Conservation (phyloP, 768 basidiomycete species). For the Dictyophora rubrovolvata region DNA sequence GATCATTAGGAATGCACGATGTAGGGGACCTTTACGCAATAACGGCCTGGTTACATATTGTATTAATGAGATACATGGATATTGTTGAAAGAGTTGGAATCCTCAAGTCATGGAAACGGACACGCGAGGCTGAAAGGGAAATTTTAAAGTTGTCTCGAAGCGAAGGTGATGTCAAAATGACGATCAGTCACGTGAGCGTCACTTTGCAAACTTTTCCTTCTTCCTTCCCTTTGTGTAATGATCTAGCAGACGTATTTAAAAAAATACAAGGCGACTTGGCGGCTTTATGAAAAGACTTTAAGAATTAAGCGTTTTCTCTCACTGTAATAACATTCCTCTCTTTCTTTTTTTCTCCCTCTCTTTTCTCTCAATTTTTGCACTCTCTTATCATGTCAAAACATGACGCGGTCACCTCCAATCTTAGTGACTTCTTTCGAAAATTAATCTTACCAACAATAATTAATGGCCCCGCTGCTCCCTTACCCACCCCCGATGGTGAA, state of each 20-base stretch:
- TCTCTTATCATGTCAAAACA: not conserved
- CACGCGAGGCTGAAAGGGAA: not conserved
- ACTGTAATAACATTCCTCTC: not conserved
- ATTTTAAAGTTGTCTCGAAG: not conserved
- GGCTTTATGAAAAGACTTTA: too few relatives aligned
- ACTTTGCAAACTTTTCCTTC: too few relatives aligned
- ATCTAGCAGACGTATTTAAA: too few relatives aligned
- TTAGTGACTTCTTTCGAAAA: not conserved
- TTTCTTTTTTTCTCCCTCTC: not conserved
- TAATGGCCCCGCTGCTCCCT: not conserved
- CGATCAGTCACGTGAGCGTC: not conserved
- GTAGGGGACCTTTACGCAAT: too few relatives aligned
- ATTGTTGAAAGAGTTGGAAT: too few relatives aligned
- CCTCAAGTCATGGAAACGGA: not conserved
- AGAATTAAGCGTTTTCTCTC: not conserved
- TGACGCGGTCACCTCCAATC: not conserved
- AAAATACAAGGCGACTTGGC: too few relatives aligned
- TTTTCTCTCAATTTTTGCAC: not conserved
- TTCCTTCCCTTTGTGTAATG: too few relatives aligned
- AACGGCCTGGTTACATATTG: too few relatives aligned
- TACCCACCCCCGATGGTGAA: not conserved
- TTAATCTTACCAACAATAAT: not conserved
- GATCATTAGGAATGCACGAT: too few relatives aligned
- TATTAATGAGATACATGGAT: too few relatives aligned
- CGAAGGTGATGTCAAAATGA: not conserved